Evolutionary conservation across 1,284 basidiomycete species (phyloP), one percentile per base, ranked within the genome.

Genomic region (Fomes fomentarius): DNA sequence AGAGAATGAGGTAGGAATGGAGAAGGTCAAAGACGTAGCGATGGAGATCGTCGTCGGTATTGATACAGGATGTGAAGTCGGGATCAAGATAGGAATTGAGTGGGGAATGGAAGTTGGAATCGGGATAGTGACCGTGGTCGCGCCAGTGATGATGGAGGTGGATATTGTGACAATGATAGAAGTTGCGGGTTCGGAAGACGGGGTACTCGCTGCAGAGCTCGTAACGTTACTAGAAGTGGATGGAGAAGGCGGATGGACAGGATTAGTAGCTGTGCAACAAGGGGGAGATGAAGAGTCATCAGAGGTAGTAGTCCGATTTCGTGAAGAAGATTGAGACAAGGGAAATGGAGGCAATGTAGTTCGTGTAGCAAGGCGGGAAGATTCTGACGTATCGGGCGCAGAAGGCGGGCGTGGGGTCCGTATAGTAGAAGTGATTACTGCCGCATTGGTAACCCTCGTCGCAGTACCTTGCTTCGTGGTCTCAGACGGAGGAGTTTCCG

Each of bases 201-300:
- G 34, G 26, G 25, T 35, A 24, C 35, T 43, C 12, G 46, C 38
- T 46, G 19, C 19, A 0, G 31, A 38, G 26, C 31, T 57, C 31
- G 52, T 50, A 14, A 30, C 46, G 26, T 24, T 22, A 39, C 39
- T 28, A 73, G 63, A 47, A 10, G 34, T 31, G 30, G 44, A 37
- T 12, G 30, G 6, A 37, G 33, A 49, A 14, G 39, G 9, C 28
- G n/a, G n/a, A n/a, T n/a, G n/a, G n/a, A 30, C 28, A 30, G 28
- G 12, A 30, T 30, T 30, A 30, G 28, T 12, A 12, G 28, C 6
- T 30, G 28, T 30, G 12, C 7, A 30, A 6, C 12, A 6, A 8
- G 66, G 62, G 2, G 68, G 68, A 12, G 71, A 64, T 9, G 61
- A 61, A 19, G 63, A 58, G 10, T 52, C 2, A 31, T 37, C 21